Percentiles rank a stretch among this genome's conserved stretches.
Evolutionary conservation across 805 yeast genomes (phyloP).

Genomic region (Tetrapisispora pingtungensis): DNA sequence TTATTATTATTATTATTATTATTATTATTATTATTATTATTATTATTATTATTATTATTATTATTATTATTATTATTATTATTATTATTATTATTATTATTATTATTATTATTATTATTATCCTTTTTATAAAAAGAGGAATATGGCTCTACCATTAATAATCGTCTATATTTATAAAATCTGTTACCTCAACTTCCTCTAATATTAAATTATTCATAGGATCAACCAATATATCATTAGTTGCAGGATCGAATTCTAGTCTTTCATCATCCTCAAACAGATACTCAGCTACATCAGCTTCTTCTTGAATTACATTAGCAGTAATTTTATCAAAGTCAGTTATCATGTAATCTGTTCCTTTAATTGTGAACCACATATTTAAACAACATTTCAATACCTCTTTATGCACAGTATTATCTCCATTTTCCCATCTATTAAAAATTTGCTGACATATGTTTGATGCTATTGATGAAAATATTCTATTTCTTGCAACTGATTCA

Average conservation of each 20-base stretch:
- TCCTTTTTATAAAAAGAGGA: no score
- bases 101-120: no score
- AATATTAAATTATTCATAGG: conserved; percentile 14
- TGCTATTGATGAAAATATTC: conserved; percentile 1
- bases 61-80: no score
- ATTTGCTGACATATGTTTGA: conserved; percentile 1
- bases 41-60: no score
- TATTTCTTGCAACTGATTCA: neutral
- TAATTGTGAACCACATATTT: conserved; percentile 12
- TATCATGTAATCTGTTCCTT: conserved; percentile 8
- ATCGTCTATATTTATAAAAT: conserved; percentile 4
- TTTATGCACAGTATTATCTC: conserved; percentile 1
- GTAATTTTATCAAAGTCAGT: conserved; percentile 1
- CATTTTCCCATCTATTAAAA: conserved; percentile 7
- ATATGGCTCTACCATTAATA: neutral
- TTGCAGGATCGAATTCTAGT: conserved; percentile 10
- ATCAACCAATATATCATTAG: conserved; percentile 4
- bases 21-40: no score
- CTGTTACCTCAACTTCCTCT: conserved; percentile 23
- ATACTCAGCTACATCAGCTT: conserved; percentile 4
- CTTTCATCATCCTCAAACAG: neutral
- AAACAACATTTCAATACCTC: conserved; percentile 10
- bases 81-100: no score
- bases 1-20: no score
- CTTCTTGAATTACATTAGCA: conserved; percentile 7